Conservation (phyloP, 139 green algal genomes). For the Diplosphaera chodatii region DNA sequence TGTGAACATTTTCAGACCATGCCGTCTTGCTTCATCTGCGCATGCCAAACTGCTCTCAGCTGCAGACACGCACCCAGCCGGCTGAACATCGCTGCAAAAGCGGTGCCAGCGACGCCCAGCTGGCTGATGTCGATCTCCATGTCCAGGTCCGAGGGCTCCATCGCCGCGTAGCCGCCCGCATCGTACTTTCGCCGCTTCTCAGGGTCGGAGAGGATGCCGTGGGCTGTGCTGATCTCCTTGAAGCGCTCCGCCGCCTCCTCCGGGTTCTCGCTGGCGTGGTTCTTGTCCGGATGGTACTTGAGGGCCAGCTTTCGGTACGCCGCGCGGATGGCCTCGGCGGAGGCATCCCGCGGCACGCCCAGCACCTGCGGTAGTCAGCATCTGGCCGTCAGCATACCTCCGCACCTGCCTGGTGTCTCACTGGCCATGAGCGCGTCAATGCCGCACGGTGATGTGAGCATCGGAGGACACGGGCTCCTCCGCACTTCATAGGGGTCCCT, state of each 20-base stretch:
- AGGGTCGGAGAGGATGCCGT: slow-evolving; percentile 38
- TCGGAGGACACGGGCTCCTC: too few relatives aligned
- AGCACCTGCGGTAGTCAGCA: too few relatives aligned
- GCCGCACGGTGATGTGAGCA: too few relatives aligned
- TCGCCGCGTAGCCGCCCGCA: slow-evolving; percentile 10
- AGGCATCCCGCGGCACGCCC: slow-evolving; percentile 44
- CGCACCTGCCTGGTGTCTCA: too few relatives aligned
- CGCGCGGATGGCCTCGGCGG: slow-evolving; percentile 48
- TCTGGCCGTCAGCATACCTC: too few relatives aligned
- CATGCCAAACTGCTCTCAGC: too few relatives aligned
- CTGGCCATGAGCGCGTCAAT: too few relatives aligned
- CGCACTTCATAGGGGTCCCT: too few relatives aligned
- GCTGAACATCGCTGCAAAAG: slow-evolving; percentile 22
- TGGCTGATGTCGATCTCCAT: slow-evolving; percentile 16
- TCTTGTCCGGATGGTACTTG: slow-evolving; percentile 39
- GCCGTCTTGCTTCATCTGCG: too few relatives aligned
- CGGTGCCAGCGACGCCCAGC: slow-evolving; percentile 18
- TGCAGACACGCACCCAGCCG: slow-evolving; percentile 6
- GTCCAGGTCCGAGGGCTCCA: slow-evolving; percentile 17
- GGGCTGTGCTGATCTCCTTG: slow-evolving; percentile 45
- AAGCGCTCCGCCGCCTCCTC: slow-evolving; percentile 44
- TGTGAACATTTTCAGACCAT: too few relatives aligned
- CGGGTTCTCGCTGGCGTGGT: slow-evolving; percentile 12
- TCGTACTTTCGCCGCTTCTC: slow-evolving; percentile 37
- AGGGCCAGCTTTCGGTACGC: slow-evolving; percentile 34